A percentile compares a stretch with the other conserved stretches of the same genome.
These are phyloP conservation scores for Leptographium flavum DNA, from an alignment of 2,329 filamentous ascomycete species.

Conservation along the genomic window DNA sequence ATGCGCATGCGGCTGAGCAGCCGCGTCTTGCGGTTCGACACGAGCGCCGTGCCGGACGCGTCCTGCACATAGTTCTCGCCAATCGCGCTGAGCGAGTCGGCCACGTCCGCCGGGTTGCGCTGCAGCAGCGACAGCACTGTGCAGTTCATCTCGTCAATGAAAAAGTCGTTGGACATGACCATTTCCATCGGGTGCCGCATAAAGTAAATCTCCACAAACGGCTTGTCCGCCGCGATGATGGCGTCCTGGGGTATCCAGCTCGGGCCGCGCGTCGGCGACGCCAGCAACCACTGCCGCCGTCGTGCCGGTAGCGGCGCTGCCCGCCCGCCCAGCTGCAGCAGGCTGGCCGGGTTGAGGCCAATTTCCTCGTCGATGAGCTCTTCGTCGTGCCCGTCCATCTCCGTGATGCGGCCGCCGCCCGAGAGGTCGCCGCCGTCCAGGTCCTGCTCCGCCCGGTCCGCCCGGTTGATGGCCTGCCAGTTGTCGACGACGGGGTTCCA, in stretches of 20 bases:
- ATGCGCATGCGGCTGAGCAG: conserved; percentile 6
- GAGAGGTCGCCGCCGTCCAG: too few species aligned
- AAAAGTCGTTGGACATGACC: conserved; percentile 9
- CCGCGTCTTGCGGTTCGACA: conserved; percentile 5
- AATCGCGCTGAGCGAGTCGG: conserved; percentile 9
- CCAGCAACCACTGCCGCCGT: too few species aligned
- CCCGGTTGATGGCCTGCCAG: background rate
- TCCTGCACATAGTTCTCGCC: conserved; percentile 10
- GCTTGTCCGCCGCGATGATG: conserved; percentile 6
- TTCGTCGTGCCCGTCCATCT: too few species aligned
- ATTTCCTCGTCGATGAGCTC: too few species aligned
- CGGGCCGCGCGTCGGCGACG: conserved; percentile 4
- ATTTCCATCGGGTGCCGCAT: conserved; percentile 9
- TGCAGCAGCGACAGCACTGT: conserved; percentile 8
- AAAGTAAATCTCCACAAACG: conserved; percentile 10
- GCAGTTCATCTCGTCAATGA: conserved; percentile 11
- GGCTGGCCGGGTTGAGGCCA: too few species aligned
- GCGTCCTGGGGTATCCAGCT: conserved; percentile 7
- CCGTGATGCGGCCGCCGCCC: too few species aligned
- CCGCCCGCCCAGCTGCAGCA: too few species aligned
- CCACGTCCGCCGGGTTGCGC: conserved; percentile 5
- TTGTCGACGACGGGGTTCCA: too few species aligned
- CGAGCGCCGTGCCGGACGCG: background rate
- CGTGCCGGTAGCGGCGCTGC: too few species aligned
- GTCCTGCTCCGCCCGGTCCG: too few species aligned